Evolutionary conservation across 169 alveolate species (phyloP), one percentile per base, ranked within the genome.

Genomic region (Eimeria praecox): DNA sequence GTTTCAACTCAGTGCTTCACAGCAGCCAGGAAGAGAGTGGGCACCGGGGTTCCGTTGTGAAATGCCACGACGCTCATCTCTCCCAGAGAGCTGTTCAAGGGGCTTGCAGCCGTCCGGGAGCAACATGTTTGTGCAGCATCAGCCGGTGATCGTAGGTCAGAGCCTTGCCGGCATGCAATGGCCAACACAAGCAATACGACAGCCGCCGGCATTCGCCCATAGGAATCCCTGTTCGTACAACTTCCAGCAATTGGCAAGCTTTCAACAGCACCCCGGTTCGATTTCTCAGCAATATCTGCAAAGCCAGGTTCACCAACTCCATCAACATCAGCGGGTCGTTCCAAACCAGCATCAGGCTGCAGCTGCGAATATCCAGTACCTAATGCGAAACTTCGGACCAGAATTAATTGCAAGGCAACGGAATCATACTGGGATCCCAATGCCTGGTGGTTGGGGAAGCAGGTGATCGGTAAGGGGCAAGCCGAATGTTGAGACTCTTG

Each of bases 51-150:
- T 56, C 38, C 77, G 38, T 14, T 83, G 10, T 33, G 91, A 52
- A 30, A 30, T 56, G 12, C 93, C 93, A 2, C 82, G 35, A 62
- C 93, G 93, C 66, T 56, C 93, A 9, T 86, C 93, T 38, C 93
- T 86, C 52, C 82, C 82, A 62, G 93, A 46, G 33, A 62, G 49
- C 75, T 3, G 18, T 62, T 0, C 33, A 40, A 59, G 30, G 27
- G 52, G 78, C 22, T 40, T 62, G 62, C 93, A 35, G n/a, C 0
- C 42, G 33, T 46, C 22, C 42, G 80, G 49, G 27, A 40, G 35
- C 82, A 62, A 86, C 49, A 38, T 27, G 54, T 38, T 30, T 5
- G 83, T 71, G 6, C 93, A 86, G 38, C 93, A 42, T 40, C 46
- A 86, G 35, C 78, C 66, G 40, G 20, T 49, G 46, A 35, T 35